Evolutionary conservation across 306 rosid species (phyloP).

Genomic region (Coriaria nepalensis): DNA sequence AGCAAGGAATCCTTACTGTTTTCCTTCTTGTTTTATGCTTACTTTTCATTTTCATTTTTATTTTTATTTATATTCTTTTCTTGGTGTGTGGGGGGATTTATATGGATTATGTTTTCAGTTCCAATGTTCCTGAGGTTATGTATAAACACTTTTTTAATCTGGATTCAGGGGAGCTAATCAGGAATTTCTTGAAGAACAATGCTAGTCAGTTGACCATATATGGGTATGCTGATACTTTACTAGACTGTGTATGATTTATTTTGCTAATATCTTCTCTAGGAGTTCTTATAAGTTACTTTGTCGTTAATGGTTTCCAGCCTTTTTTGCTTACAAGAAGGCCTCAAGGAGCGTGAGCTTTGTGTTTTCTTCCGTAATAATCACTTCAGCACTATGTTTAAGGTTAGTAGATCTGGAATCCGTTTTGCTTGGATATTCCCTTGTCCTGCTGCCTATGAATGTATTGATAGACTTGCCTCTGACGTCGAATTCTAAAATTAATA

Average conservation of each 20-base stretch:
- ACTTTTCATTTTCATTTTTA: too few species aligned
- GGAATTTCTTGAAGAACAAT: constrained; percentile 70
- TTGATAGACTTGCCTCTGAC: constrained; percentile 3
- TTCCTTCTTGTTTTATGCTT: too few species aligned
- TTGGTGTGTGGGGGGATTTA: not conserved
- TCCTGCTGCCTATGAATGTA: too few species aligned
- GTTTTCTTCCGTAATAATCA: constrained; percentile 96
- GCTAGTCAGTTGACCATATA: constrained; percentile 86
- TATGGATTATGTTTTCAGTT: constrained; percentile 6
- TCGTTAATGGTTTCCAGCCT: constrained; percentile 46
- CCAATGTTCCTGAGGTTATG: constrained; percentile 9
- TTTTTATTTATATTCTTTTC: constrained; percentile 5
- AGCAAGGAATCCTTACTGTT: constrained; percentile 3
- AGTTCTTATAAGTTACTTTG: too few species aligned
- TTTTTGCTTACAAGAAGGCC: constrained; percentile 91
- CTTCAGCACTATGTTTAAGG: constrained; percentile 99
- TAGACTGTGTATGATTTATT: constrained; percentile 8
- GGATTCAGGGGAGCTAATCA: constrained; percentile 67
- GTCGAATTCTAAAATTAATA: constrained; percentile 9
- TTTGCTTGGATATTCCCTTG: too few species aligned
- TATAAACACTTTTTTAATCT: constrained; percentile 13
- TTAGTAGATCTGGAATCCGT: constrained; percentile 23
- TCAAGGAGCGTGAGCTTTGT: constrained; percentile 88
- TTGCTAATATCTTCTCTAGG: not conserved
- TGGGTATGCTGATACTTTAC: constrained; percentile 41